These are phyloP conservation scores for Exophiala xenobiotica DNA, from an alignment of 2,329 filamentous ascomycete genomes.

Conservation along the genomic window DNA sequence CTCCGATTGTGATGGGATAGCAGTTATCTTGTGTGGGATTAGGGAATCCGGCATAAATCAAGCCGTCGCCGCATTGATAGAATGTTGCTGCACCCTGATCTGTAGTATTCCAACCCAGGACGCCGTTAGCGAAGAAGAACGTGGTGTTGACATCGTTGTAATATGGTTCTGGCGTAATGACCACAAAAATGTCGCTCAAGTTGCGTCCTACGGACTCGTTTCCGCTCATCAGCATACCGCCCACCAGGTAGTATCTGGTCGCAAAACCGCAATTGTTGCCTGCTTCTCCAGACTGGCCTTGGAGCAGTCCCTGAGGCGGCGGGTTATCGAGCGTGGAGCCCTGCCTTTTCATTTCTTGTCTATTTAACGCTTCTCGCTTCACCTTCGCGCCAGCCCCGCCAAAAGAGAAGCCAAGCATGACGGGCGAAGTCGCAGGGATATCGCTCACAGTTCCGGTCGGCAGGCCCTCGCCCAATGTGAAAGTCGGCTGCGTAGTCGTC, in stretches of 20 bases:
- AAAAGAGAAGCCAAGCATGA: conserved; percentile 21
- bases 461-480: conserved; percentile 24
- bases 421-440: conserved; percentile 15
- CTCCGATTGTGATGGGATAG: conserved; percentile 22
- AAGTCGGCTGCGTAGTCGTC: conserved; percentile 13
- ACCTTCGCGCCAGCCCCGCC: conserved; percentile 8
- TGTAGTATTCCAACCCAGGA: conserved; percentile 22
- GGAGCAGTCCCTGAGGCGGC: conserved; percentile 6
- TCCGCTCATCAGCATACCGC: conserved; percentile 17
- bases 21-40: conserved; percentile 20
- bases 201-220: conserved; percentile 23
- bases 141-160: conserved; percentile 22
- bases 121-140: conserved; percentile 25
- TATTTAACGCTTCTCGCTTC: conserved; percentile 15
- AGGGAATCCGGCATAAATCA: conserved; percentile 26
- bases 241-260: conserved; percentile 14
- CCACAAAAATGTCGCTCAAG: conserved; percentile 15
- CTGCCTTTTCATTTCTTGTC: not conserved
- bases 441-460: conserved; percentile 19
- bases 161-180: conserved; percentile 10
- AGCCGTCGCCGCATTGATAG: conserved; percentile 24
- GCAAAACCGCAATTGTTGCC: conserved; percentile 22
- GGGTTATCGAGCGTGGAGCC: not conserved
- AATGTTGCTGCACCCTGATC: conserved; percentile 21
- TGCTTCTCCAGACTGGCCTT: conserved; percentile 15